A percentile compares a stretch with the other conserved stretches of the same genome.
Conservation (phyloP, 345 rosid genomes). For the Nephelium lappaceum region DNA sequence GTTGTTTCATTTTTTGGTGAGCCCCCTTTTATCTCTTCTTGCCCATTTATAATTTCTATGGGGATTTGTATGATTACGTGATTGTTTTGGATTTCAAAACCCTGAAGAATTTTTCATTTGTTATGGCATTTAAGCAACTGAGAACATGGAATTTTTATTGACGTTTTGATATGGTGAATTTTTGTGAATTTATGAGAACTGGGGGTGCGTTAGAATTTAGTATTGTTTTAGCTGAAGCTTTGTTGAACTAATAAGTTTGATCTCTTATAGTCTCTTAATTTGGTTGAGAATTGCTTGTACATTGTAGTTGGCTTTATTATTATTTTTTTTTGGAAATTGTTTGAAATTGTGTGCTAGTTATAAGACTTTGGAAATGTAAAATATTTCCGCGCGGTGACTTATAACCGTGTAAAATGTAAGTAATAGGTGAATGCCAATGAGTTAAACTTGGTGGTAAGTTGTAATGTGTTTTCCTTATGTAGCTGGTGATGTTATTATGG, state of each 20-base stretch:
- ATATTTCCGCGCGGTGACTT: not conserved
- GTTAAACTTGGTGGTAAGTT: not conserved
- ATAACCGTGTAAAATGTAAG: not conserved
- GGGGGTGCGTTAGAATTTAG: not conserved
- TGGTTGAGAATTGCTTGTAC: not conserved
- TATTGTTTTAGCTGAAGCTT: not conserved
- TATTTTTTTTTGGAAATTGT: not conserved
- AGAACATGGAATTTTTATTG: not conserved
- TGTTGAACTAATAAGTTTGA: not conserved
- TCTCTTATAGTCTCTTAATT: not conserved
- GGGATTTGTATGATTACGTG: not conserved
- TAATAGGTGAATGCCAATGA: slow-evolving; percentile 10
- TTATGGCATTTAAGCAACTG: not conserved
- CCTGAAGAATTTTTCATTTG: not conserved
- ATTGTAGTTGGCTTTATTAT: not conserved
- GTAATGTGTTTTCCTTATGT: slow-evolving; percentile 24
- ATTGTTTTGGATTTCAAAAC: not conserved
- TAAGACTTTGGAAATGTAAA: not conserved
- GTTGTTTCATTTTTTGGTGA: slow-evolving; percentile 68
- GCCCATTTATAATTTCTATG: not conserved
- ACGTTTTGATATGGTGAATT: not conserved
- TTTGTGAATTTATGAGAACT: not conserved
- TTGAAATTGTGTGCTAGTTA: not conserved
- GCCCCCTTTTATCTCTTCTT: not conserved
- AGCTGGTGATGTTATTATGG: slow-evolving; percentile 81